Evolutionary conservation across 179 eudicot species (phyloP).

Genomic region (Spinacia oleracea): DNA sequence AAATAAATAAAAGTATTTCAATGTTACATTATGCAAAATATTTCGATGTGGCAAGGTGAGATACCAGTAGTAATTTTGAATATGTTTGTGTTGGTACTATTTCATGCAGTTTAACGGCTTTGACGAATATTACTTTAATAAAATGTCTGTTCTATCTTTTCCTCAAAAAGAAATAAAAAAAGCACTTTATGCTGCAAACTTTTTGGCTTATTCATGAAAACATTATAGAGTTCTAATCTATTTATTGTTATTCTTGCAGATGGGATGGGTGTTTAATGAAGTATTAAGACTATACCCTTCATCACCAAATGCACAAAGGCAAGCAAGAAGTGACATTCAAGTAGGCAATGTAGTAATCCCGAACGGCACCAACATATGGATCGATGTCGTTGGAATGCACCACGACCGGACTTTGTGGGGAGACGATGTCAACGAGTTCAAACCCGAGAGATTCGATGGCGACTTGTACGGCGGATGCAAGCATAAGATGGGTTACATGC

Average conservation of each 20-base stretch:
- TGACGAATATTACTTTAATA: no score
- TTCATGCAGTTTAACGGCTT: no score
- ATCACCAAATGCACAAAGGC: slow-evolving; percentile 85
- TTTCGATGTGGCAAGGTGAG: no score
- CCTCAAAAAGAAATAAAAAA: no score
- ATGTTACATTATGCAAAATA: no score
- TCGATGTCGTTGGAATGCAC: slow-evolving; percentile 85
- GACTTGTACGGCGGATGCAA: slow-evolving; percentile 72
- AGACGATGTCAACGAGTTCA: slow-evolving; percentile 66
- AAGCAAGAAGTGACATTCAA: slow-evolving; percentile 66
- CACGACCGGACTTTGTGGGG: slow-evolving; percentile 79
- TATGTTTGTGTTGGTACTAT: no score
- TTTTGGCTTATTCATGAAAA: neutral
- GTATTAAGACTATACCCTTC: slow-evolving; percentile 75
- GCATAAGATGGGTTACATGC: slow-evolving; percentile 85
- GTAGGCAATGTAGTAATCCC: slow-evolving; percentile 62
- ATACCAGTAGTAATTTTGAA: no score
- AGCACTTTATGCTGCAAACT: no score
- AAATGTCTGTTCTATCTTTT: no score
- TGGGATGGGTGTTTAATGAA: slow-evolving; percentile 97
- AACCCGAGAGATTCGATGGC: slow-evolving; percentile 70
- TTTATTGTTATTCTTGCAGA: slow-evolving; percentile 39
- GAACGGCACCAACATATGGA: slow-evolving; percentile 86
- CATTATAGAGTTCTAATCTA: neutral
- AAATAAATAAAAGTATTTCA: neutral